These are phyloP conservation scores for Fusarium concolor DNA, from an alignment of 2,329 filamentous ascomycete species.

Conservation along the genomic window DNA sequence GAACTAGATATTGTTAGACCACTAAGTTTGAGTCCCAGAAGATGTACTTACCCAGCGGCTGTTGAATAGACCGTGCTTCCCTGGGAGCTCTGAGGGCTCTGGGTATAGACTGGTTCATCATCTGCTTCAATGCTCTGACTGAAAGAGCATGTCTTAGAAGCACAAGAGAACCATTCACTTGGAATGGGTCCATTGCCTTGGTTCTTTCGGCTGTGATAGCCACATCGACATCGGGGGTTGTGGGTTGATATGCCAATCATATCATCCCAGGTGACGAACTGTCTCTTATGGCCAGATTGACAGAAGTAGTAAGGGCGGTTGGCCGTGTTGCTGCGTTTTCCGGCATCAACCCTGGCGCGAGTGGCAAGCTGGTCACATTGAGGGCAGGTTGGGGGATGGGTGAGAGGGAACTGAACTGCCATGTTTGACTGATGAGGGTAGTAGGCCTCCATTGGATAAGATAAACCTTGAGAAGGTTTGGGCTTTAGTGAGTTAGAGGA, in stretches of 20 bases:
- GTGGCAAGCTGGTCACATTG: neutral
- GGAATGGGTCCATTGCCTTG: neutral
- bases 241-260: fast-evolving
- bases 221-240: neutral
- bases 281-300: neutral
- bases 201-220: neutral
- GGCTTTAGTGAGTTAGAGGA: fast-evolving
- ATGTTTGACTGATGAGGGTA: neutral
- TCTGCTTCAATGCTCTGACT: neutral
- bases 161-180: neutral
- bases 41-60: neutral
- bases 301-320: neutral
- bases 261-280: neutral
- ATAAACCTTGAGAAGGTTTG: neutral
- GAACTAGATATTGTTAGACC: neutral
- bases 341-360: neutral
- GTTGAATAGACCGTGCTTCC: neutral
- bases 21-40: fast-evolving
- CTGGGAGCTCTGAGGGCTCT: neutral
- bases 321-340: neutral
- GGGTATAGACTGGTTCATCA: neutral
- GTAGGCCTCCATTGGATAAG: neutral
- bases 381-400: neutral
- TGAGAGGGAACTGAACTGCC: neutral
- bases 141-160: neutral